Evolutionary conservation across 805 yeast species (phyloP).

Genomic region (Jamesozyma hellenica): DNA sequence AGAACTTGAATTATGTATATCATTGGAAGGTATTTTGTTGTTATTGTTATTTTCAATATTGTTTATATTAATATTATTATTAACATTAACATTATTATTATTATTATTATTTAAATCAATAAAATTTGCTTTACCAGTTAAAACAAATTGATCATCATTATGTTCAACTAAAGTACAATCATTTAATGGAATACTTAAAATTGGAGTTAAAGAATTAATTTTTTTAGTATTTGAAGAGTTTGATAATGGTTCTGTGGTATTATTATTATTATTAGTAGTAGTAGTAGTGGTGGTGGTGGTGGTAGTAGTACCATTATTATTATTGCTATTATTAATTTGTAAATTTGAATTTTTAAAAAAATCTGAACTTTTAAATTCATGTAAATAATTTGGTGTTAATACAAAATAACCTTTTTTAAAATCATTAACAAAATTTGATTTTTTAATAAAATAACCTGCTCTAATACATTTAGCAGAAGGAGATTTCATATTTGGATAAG

Average conservation of each 20-base stretch:
- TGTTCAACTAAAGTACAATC: slow-evolving; percentile 26
- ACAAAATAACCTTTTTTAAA: slow-evolving; percentile 59
- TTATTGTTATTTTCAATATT: not conserved
- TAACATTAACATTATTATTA: too few species aligned
- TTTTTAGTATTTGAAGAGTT: not conserved
- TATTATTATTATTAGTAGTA: slow-evolving; percentile 6
- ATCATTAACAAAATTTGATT: slow-evolving; percentile 52
- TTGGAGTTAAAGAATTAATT: slow-evolving; percentile 29
- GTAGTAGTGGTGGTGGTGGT: slow-evolving; percentile 2
- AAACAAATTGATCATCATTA: slow-evolving; percentile 33
- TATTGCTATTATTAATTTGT: not conserved
- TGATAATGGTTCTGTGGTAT: slow-evolving; percentile 2
- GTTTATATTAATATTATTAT: too few species aligned
- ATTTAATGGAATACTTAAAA: slow-evolving; percentile 34
- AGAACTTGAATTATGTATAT: too few species aligned
- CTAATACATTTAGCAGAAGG: slow-evolving; percentile 43
- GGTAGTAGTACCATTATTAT: not conserved
- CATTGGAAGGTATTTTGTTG: too few species aligned
- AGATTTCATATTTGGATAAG: slow-evolving; percentile 46
- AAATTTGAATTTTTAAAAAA: slow-evolving; percentile 17
- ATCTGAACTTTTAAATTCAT: slow-evolving; percentile 46
- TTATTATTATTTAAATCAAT: slow-evolving; percentile 8
- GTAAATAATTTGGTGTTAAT: slow-evolving; percentile 54
- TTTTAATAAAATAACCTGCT: slow-evolving; percentile 50
- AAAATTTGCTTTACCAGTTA: slow-evolving; percentile 29